Evolutionary conservation across 352 stramenopile genomes (phyloP).

Genomic region (Phytophthora melonis): DNA sequence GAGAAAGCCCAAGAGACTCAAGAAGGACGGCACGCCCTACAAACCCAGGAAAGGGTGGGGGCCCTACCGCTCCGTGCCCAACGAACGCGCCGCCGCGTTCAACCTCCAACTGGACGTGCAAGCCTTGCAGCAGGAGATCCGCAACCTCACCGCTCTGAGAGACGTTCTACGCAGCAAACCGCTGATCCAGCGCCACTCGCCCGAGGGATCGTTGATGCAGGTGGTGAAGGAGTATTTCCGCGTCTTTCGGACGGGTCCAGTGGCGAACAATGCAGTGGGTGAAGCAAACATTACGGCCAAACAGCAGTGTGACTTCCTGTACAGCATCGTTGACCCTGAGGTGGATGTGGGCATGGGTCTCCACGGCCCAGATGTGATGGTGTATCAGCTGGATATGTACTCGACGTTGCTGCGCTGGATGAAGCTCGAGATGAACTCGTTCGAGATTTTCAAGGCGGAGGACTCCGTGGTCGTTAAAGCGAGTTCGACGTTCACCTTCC

Average conservation of each 20-base stretch:
- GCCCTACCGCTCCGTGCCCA: conserved; percentile 38
- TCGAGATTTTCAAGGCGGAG: background rate
- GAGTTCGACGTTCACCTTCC: background rate
- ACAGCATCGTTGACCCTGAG: background rate
- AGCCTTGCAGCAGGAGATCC: conserved; percentile 37
- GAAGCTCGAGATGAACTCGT: background rate
- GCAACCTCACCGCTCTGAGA: conserved; percentile 32
- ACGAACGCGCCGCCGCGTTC: conserved; percentile 42
- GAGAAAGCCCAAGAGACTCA: conserved; percentile 7
- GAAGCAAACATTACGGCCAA: background rate
- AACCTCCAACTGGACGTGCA: conserved; percentile 53
- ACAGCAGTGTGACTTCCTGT: conserved; percentile 10
- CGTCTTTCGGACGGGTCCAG: conserved; percentile 5
- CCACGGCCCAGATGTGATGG: background rate
- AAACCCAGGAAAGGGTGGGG: conserved; percentile 28
- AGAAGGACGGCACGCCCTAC: conserved; percentile 6
- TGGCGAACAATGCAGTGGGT: background rate
- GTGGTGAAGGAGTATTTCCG: conserved; percentile 24
- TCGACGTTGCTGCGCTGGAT: conserved; percentile 3
- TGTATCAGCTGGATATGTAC: conserved; percentile 1
- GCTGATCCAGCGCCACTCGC: conserved; percentile 21
- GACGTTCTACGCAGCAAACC: conserved; percentile 6
- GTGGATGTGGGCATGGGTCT: background rate
- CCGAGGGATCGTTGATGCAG: conserved; percentile 18
- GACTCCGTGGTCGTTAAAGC: background rate